Evolutionary conservation across 495 filamentous ascomycete species (phyloP).

Genomic region (Lichina pygmaea): DNA sequence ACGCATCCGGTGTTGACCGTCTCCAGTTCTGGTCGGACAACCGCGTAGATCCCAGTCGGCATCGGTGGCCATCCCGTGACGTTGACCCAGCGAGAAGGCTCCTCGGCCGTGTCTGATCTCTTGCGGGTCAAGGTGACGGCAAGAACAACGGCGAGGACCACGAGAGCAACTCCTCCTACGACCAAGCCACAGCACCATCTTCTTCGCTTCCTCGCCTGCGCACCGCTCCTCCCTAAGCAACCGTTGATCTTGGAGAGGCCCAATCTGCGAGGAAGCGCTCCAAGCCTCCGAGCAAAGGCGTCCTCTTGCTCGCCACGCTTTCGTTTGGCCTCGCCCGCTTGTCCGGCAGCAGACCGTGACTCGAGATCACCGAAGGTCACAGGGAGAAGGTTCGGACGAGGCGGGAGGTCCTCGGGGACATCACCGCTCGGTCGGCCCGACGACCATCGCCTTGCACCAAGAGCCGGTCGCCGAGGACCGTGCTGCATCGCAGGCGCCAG

Average conservation of each 20-base stretch:
- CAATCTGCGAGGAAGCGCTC: conserved; percentile 31
- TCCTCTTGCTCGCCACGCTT: conserved; percentile 31
- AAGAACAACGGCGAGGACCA: conserved; percentile 30
- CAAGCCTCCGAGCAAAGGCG: conserved; percentile 21
- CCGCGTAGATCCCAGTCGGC: conserved; percentile 52
- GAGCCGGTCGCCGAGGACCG: too few relatives aligned
- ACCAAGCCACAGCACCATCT: conserved; percentile 29
- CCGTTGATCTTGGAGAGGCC: conserved; percentile 28
- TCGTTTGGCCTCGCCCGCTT: conserved; percentile 23
- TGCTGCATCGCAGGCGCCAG: too few relatives aligned
- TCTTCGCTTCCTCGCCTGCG: conserved; percentile 34
- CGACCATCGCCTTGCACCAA: too few relatives aligned
- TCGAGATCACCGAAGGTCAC: too few relatives aligned
- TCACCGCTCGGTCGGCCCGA: too few relatives aligned
- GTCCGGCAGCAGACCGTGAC: not conserved
- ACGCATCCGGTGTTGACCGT: conserved; percentile 35
- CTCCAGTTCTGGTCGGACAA: conserved; percentile 35
- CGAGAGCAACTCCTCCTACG: conserved; percentile 24
- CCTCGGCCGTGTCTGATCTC: conserved; percentile 6
- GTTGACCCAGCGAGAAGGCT: conserved; percentile 46
- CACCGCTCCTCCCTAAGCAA: conserved; percentile 31
- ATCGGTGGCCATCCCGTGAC: conserved; percentile 68
- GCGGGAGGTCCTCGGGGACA: too few relatives aligned
- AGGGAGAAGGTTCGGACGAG: too few relatives aligned
- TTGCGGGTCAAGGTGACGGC: conserved; percentile 31